Base-by-base conservation (phyloP, 2,329 filamentous ascomycete species). In the Westerdykella sp. region DNA sequence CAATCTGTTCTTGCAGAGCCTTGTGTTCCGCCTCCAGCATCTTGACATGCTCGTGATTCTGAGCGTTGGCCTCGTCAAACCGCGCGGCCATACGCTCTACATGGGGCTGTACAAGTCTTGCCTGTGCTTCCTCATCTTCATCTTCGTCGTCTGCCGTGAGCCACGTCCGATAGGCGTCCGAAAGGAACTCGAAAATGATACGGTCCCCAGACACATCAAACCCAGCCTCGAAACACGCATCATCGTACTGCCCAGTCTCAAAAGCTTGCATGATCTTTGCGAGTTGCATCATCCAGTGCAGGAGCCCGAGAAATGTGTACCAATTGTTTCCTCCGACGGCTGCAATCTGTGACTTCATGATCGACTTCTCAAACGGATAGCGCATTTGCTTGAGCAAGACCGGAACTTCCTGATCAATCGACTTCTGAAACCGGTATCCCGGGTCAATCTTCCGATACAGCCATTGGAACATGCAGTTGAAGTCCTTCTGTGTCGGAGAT, bases 261-360 rank as follows among this genome's bases (percentile, higher is more conserved):
- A 90, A 97, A 16, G 85, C 79, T 49, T 97, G 90, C 60, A 97
- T 80, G 84, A 97, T 95, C 55, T 91, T 84, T 4, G 88, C 87
- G 40, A 98, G 74, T 67, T 97, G 90, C 91, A 98, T 95, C 82
- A 98, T 91, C 93, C 93, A 98, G 70, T 98, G 90, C 40, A 98
- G 75, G 64, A 98, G 73, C 0, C 90, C 93, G 11, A 98, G 73
- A 59, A 98, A 97, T 0, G 88, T 93, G 49, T 85, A 85, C 93
- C 93, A 98, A 63, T 97, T 97, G 68, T 95, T 89, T 2, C 90
- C 91, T 52, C 93, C 93, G 0, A 97, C 93, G 2, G 94, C 93
- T 0, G 88, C 82, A 45, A 98, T 88, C 62, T 95, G 89, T 41
- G 88, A 95, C 68, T 97, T 98, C 42, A 89, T 95, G 57, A 98